A percentile compares a stretch with the other conserved stretches of the same genome.
These are phyloP conservation scores for Triticum monococcum DNA, from an alignment of 176 grass and related monocot genomes.

Conservation along the genomic window DNA sequence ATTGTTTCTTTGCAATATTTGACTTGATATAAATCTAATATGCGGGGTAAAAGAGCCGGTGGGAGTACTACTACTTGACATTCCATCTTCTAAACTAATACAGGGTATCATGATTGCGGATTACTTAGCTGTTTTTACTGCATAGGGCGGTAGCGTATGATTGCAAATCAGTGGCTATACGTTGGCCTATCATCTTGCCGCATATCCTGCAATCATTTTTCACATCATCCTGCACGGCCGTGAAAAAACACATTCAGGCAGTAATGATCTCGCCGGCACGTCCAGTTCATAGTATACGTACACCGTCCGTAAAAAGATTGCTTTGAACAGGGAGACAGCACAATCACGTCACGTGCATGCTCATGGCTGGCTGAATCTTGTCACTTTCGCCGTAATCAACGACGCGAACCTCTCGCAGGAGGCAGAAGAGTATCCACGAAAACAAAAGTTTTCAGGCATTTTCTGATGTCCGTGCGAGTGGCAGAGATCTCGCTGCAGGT, in stretches of 20 bases:
- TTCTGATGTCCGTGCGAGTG: slow-evolving; percentile 2
- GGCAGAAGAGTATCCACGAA: slow-evolving; percentile 16
- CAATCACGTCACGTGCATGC: slow-evolving; percentile 28
- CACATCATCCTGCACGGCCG: background rate
- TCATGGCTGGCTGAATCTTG: slow-evolving; percentile 23
- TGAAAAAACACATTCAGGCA: background rate
- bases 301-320: slow-evolving; percentile 28
- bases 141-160: background rate
- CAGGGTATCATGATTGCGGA: background rate
- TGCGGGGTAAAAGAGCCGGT: too few species aligned
- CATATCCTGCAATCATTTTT: slow-evolving; percentile 8
- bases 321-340: slow-evolving; percentile 6
- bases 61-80: background rate
- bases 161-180: background rate
- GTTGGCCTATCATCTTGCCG: background rate
- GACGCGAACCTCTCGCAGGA: slow-evolving; percentile 10
- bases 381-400: slow-evolving; percentile 6
- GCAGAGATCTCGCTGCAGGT: background rate
- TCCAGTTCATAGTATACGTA: background rate
- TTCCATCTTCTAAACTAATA: background rate
- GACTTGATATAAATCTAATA: too few species aligned
- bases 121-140: background rate
- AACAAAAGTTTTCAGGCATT: slow-evolving; percentile 15
- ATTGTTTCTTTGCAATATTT: too few species aligned
- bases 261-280: background rate